Conservation (phyloP, 768 basidiomycete genomes). For the Lentinula guzmanii region DNA sequence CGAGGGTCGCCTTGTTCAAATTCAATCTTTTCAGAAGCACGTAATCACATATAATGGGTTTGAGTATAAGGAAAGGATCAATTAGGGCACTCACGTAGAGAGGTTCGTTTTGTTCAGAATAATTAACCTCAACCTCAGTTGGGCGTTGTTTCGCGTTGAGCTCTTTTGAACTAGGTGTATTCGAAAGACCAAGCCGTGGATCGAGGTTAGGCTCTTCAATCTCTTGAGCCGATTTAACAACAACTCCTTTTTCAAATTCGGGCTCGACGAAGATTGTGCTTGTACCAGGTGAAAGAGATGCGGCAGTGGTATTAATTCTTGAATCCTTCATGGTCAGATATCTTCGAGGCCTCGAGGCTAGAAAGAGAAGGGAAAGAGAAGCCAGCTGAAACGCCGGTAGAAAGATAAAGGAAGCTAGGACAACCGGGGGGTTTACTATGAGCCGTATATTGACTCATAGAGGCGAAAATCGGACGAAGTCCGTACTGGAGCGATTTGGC, state of each 20-base stretch:
- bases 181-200: conserved; percentile 26
- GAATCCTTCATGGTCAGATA: not conserved
- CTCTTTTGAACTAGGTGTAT: conserved; percentile 24
- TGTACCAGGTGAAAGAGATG: not conserved
- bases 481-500: too few species aligned
- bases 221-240: conserved; percentile 22
- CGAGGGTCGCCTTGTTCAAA: conserved; percentile 30
- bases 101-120: conserved; percentile 8
- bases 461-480: not conserved
- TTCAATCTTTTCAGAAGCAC: conserved; percentile 25
- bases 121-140: conserved; percentile 8
- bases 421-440: not conserved
- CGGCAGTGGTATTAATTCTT: not conserved
- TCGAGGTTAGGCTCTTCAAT: conserved; percentile 28
- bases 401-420: not conserved
- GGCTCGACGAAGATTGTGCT: not conserved
- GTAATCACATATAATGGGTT: too few species aligned
- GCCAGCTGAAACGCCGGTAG: not conserved
- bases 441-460: not conserved
- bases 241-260: conserved; percentile 15
- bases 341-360: not conserved
- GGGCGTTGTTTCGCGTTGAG: too few species aligned
- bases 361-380: not conserved
- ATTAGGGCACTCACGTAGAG: conserved; percentile 12
- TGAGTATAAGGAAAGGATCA: too few species aligned